Base-by-base conservation (phyloP, 352 stramenopile species). In the Globisporangium yorkense region DNA sequence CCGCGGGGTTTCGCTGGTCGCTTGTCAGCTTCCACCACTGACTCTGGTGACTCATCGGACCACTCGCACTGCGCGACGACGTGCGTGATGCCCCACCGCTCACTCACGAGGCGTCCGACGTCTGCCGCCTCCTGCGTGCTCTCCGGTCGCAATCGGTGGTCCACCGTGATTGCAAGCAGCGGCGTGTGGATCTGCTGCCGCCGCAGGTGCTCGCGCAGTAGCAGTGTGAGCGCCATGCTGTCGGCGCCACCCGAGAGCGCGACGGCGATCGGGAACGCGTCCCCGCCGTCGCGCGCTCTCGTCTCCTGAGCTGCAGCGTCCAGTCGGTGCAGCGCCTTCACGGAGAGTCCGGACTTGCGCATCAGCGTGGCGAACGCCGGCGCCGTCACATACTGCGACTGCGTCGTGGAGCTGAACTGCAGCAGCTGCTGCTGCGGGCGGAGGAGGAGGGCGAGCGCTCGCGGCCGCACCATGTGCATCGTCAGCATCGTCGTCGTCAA, bases 101-200 rank as follows among this genome's bases (percentile, higher is more conserved):
- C 48, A 10, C 48, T 35, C 63, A 80, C 79, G 39, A 88, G 72
- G 5, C 61, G 57, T 0, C 71, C 72, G 8, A 93, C 75, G 45
- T 77, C 61, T 3, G 59, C 52, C 5, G 84, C 85, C 68, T 95
- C 85, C 0, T 71, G 65, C 5, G 66, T 60, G 50, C 85, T 95
- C 59, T 92, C 84, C 1, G 27, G 12, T 8, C 85, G 83, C 24
- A 95, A 66, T 31, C 64, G 66, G 58, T 95, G 85, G 56, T 95
- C 81, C 48, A 95, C 77, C 15, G 80, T 93, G 60, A 95, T 80
- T 7, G 81, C 85, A 20, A 95, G 61, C 10, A 95, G 73, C 43
- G 79, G 76, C 10, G 77, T 88, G 33, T 69, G 56, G 40, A 91
- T 76, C 37, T 59, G 27, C 12, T 77, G 70, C 7, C 59, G n/a